Evolutionary conservation across 176 grass and related monocot genomes (phyloP).

Genomic region (Hordeum marinum): DNA sequence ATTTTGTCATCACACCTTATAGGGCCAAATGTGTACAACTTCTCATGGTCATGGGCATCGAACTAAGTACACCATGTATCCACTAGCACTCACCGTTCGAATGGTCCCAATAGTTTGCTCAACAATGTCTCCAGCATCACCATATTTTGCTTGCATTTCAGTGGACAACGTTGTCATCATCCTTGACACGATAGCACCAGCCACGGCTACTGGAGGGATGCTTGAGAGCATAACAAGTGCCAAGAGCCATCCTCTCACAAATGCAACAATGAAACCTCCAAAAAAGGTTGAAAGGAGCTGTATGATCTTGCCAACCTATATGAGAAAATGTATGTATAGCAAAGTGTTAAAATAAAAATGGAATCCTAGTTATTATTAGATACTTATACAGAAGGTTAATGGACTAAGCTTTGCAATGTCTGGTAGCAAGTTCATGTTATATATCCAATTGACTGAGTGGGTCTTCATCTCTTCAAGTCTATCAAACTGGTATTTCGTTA

Average conservation of each 20-base stretch:
- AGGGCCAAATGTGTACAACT: background rate
- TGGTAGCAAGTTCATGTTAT: background rate
- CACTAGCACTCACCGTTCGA: conserved; percentile 47
- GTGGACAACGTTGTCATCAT: conserved; percentile 50
- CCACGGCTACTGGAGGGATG: conserved; percentile 49
- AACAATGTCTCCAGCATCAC: conserved; percentile 60
- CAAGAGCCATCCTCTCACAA: conserved; percentile 82
- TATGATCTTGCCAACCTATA: conserved; percentile 75
- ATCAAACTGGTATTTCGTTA: background rate
- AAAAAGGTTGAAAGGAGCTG: conserved; percentile 70
- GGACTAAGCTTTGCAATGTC: background rate
- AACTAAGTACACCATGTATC: background rate
- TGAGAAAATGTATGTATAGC: background rate
- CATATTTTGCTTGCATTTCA: conserved; percentile 57
- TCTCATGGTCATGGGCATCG: background rate
- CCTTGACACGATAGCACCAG: conserved; percentile 37
- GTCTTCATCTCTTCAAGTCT: background rate
- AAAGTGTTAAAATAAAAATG: conserved; percentile 7
- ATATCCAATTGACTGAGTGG: background rate
- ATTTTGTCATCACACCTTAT: background rate
- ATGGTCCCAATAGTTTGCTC: conserved; percentile 78
- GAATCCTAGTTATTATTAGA: background rate
- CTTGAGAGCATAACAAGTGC: conserved; percentile 73
- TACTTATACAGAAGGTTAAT: background rate
- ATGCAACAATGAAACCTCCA: conserved; percentile 71